Evolutionary conservation across 2,329 filamentous ascomycete species (phyloP).

Genomic region (Aspergillus clavatus): DNA sequence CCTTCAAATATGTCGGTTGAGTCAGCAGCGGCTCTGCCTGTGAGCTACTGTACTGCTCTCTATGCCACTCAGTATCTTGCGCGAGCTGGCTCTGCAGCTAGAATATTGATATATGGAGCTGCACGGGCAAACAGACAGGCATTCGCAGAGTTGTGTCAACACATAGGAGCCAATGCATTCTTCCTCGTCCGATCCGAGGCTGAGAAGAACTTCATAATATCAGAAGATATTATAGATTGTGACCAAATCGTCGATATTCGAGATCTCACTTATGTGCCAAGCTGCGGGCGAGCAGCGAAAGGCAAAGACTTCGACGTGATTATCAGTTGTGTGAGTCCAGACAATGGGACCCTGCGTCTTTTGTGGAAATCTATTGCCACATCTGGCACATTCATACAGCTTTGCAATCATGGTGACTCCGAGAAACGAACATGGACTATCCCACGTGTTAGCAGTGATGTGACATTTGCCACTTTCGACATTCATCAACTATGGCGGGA

Average conservation of each 20-base stretch:
- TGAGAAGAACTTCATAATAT: background rate
- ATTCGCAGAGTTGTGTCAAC: constrained; percentile 15
- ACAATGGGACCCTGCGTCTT: background rate
- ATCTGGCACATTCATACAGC: constrained; percentile 30
- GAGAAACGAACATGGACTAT: background rate
- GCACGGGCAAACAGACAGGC: constrained; percentile 20
- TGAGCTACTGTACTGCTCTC: constrained; percentile 20
- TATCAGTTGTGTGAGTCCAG: constrained; percentile 7
- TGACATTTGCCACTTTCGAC: constrained; percentile 14
- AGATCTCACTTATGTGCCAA: constrained; percentile 2
- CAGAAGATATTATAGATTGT: constrained; percentile 7
- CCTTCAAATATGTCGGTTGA: constrained; percentile 17
- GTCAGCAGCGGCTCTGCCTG: constrained; percentile 18
- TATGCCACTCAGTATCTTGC: constrained; percentile 18
- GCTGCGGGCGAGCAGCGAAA: constrained; percentile 4
- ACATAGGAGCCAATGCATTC: constrained; percentile 7
- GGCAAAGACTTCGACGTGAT: constrained; percentile 13
- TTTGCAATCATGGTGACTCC: constrained; percentile 6
- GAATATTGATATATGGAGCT: constrained; percentile 28
- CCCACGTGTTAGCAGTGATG: constrained; percentile 3
- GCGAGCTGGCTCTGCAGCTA: constrained; percentile 14
- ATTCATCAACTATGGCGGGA: constrained; percentile 10
- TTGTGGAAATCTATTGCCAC: constrained; percentile 20
- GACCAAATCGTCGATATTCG: constrained; percentile 12
- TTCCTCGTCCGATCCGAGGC: constrained; percentile 9